Evolutionary conservation across 345 rosid species (phyloP), one percentile per base, ranked within the genome.

Genomic region (Barbarea vulgaris): DNA sequence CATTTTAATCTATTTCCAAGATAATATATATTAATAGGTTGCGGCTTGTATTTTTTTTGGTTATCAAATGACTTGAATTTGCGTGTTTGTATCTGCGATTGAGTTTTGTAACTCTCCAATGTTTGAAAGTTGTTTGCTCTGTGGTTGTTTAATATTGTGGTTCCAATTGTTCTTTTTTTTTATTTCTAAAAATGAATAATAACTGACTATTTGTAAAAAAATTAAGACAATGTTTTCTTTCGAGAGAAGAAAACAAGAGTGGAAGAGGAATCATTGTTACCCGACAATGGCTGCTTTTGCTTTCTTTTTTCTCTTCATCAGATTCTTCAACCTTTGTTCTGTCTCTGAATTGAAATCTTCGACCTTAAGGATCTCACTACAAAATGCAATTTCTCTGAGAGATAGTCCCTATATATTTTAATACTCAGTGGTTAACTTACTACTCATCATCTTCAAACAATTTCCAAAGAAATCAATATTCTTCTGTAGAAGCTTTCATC

Each of bases 211-310:
- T 11, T 52, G 30, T 27, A 14, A 17, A n/a, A 15, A 6, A 33
- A 21, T 22, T 6, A n/a, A 31, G 41, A 31, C 24, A 37, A 19
- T 22, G 37, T 54, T 68, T 46, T 19, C 33, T 42, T 19, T 51
- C 81, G 10, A 52, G 21, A 48, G 25, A 48, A 48, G 53, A 4
- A 19, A 19, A 48, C 22, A 48, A 48, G 13, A 48, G 25, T 9
- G 14, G 22, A 10, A 14, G 17, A 41, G n/a, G 17, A 66, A 51
- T 33, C 41, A 12, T 12, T 9, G 15, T 24, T 30, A 69, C 65
- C 70, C 75, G 70, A 77, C 75, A 77, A 46, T 54, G 44, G 15
- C 53, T 64, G 56, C 64, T 70, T 55, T 69, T 44, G 65, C 71
- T 63, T 51, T 21, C 17, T 4, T 1, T 44, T 27, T 25, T n/a